Evolutionary conservation across 1,284 basidiomycete species (phyloP).

Genomic region (Puccinia brachypodii): DNA sequence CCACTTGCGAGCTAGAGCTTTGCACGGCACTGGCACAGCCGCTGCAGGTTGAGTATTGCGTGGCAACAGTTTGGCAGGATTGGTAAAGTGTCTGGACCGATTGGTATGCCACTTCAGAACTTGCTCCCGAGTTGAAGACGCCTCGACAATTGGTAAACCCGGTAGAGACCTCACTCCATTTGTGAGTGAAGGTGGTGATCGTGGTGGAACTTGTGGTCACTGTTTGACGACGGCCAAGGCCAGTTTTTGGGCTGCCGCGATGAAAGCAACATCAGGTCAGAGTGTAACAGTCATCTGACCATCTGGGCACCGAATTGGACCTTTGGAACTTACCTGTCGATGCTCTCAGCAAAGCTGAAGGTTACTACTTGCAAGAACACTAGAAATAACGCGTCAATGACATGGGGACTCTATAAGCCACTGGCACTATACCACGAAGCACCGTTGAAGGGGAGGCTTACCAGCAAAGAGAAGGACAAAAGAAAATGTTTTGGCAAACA

Average conservation of each 20-base stretch:
- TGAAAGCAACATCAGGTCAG: too few species aligned
- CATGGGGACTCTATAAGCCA: neutral
- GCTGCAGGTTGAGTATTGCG: neutral
- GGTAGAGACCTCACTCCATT: neutral
- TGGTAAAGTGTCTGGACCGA: neutral
- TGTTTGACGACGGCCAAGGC: too few species aligned
- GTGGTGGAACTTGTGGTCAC: too few species aligned
- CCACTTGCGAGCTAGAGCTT: neutral
- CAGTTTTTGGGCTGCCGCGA: too few species aligned
- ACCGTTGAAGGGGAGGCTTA: neutral
- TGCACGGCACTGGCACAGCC: neutral
- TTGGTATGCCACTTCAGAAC: neutral
- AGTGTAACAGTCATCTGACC: too few species aligned
- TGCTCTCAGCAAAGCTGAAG: too few species aligned
- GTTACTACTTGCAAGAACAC: neutral
- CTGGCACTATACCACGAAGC: neutral
- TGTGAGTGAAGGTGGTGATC: neutral
- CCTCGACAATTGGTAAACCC: neutral
- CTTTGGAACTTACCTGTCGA: neutral
- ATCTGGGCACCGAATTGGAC: neutral
- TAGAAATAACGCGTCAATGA: neutral
- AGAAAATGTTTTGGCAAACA: neutral
- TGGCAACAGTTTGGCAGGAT: neutral
- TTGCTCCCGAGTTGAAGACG: neutral
- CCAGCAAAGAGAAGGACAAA: neutral